phyloP scores from a whole-genome alignment of 768 basidiomycete species.

The Tylopilus sp. region DNA sequence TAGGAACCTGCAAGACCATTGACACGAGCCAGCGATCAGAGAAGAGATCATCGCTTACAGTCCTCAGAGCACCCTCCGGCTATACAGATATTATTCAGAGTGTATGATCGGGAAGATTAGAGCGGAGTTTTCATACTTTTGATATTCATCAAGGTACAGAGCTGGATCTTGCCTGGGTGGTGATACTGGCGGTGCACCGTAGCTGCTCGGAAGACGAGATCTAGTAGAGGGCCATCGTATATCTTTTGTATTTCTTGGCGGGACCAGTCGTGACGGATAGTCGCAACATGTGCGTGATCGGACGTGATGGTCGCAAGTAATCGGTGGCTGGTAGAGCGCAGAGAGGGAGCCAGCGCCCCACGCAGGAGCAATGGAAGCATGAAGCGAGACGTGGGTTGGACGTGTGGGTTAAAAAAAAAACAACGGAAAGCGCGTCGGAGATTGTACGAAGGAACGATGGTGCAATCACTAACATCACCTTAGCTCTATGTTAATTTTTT shows the following conservation, averaged over 20 bases:
- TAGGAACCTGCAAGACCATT: constrained; percentile 69
- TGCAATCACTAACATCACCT: neutral
- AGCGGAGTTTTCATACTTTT: constrained; percentile 64
- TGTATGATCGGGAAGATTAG: constrained; percentile 19
- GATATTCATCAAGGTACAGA: constrained; percentile 98
- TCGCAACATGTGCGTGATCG: constrained; percentile 2
- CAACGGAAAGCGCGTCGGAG: neutral
- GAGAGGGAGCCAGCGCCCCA: constrained; percentile 6
- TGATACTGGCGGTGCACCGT: constrained; percentile 82
- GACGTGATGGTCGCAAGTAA: constrained; percentile 57
- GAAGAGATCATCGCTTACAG: constrained; percentile 50
- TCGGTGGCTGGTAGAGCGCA: constrained; percentile 33
- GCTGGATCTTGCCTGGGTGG: constrained; percentile 86
- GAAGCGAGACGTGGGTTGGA: neutral
- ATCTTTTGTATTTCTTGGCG: constrained; percentile 79
- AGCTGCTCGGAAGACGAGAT: constrained; percentile 85
- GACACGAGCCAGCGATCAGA: neutral
- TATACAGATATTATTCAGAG: constrained; percentile 30
- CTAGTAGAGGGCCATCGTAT: constrained; percentile 82
- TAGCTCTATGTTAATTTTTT: too few species aligned
- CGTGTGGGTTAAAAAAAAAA: neutral
- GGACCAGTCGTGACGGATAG: constrained; percentile 64
- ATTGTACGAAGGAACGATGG: neutral
- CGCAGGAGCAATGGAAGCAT: constrained; percentile 15
- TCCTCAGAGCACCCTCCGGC: constrained; percentile 96